Evolutionary conservation across 257 asterid species (phyloP).

Genomic region (Fraxinus cuspidata): DNA sequence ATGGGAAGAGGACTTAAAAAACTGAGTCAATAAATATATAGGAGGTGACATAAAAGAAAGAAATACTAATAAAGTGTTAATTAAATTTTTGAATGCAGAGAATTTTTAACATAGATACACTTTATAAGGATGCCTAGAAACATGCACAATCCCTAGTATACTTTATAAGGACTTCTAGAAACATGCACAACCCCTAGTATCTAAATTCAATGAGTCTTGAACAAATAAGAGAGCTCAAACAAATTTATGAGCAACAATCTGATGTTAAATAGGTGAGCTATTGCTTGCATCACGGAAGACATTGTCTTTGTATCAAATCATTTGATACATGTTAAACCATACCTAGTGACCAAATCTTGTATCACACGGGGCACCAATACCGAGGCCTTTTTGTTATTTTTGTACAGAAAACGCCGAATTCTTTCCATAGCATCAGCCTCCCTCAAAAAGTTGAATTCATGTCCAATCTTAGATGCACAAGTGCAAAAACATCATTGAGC

Average conservation of each 20-base stretch:
- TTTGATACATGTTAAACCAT: slow-evolving; percentile 10
- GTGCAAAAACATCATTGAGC: slow-evolving; percentile 24
- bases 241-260: neutral
- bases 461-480: slow-evolving; percentile 69
- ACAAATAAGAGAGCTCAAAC: slow-evolving; percentile 13
- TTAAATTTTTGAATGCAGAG: neutral
- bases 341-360: slow-evolving; percentile 74
- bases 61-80: neutral
- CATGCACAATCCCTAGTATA: slow-evolving; percentile 8
- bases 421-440: slow-evolving; percentile 97
- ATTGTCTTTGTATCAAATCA: neutral
- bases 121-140: neutral
- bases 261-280: neutral
- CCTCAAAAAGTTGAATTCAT: slow-evolving; percentile 85
- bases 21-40: neutral
- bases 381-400: slow-evolving; percentile 70
- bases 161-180: neutral
- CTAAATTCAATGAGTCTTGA: slow-evolving; percentile 9
- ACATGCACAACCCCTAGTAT: slow-evolving; percentile 9
- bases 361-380: slow-evolving; percentile 76
- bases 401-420: slow-evolving; percentile 63
- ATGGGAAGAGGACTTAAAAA: neutral
- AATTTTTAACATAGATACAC: slow-evolving; percentile 10
- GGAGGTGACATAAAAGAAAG: neutral
- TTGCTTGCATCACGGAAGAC: neutral